Evolutionary conservation across 1,139 yeast genomes (phyloP), one percentile per base, ranked within the genome.

Genomic region (Hansenula anomala): DNA sequence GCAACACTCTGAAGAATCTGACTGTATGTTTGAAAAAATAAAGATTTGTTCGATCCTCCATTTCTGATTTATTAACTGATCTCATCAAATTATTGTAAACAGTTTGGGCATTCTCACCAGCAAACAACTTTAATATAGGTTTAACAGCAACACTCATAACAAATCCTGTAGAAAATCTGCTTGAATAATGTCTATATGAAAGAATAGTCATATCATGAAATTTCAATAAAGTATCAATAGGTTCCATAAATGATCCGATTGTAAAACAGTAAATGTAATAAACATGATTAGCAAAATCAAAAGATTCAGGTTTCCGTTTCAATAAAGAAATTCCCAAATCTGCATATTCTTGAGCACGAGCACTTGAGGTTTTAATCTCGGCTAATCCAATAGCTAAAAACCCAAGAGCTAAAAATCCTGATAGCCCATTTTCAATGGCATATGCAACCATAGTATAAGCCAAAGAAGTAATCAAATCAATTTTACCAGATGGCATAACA

Each of bases 241-340:
- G 73, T 39, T 73, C 78, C 34, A 69, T 56, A 40, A 61, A 68
- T 7, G 63, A 57, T 2, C 77, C 80, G 43, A 73, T 48, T 0
- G 72, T 59, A 16, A 64, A 50, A 25, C 71, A 61, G 45, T 74
- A 75, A 30, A 62, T 50, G 45, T 71, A 73, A 44, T 73, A 72
- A 14, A 73, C 64, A 25, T 59, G 58, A 43, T 66, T 67, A 27
- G 67, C 65, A 42, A 64, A 60, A 34, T 66, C 64, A 25, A 67
- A 52, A 3, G 71, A 61, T 1, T 66, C 58, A 3, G 63, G 60
- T 2, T 62, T 58, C 20, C 62, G 67, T 28, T 68, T 68, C 22
- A 73, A 55, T 9, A 72, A 54, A 14, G 53, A 52, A 33, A 73
- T 56, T 0, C 75, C 76, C 27, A 71, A 55, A 37, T 61, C 61